Percentiles rank a stretch among this genome's conserved stretches.
phyloP scores from a whole-genome alignment of 768 basidiomycete genomes.

The Mycena haematopus region DNA sequence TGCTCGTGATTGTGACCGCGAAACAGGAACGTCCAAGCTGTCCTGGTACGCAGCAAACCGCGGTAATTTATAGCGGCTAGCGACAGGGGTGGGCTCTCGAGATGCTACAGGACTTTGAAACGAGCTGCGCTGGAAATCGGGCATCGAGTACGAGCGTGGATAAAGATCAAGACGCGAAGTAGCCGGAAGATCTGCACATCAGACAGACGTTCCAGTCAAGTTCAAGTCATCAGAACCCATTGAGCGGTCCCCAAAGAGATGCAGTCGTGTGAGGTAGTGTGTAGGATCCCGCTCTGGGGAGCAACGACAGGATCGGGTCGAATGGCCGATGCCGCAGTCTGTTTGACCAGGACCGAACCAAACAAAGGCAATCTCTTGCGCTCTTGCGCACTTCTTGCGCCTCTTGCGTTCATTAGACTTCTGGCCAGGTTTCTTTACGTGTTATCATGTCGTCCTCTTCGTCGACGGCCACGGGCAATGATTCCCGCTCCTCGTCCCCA shows the following conservation, averaged over 20 bases:
- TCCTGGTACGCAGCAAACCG: slow-evolving; percentile 25
- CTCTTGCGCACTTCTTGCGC: neutral
- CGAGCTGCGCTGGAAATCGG: slow-evolving; percentile 11
- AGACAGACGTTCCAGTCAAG: neutral
- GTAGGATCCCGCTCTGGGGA: neutral
- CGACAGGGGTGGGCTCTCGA: slow-evolving; percentile 15
- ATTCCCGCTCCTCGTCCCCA: slow-evolving; percentile 77
- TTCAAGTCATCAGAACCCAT: neutral
- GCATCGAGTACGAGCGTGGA: neutral
- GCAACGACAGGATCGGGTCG: neutral
- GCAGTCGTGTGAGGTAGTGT: neutral
- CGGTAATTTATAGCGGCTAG: slow-evolving; percentile 11
- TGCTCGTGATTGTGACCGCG: slow-evolving; percentile 23
- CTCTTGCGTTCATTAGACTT: slow-evolving; percentile 1
- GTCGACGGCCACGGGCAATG: slow-evolving; percentile 58
- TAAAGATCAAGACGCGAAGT: neutral
- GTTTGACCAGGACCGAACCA: neutral
- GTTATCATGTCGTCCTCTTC: slow-evolving; percentile 66
- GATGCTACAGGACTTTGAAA: slow-evolving; percentile 17
- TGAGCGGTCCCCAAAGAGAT: neutral
- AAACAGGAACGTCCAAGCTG: slow-evolving; percentile 19
- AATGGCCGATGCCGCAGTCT: neutral
- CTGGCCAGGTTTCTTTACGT: slow-evolving; percentile 9
- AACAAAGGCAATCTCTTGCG: neutral
- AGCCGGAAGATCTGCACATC: neutral